Base-by-base conservation (phyloP, 108 stramenopile genomes). In the Hondaea fermentalgiana region DNA sequence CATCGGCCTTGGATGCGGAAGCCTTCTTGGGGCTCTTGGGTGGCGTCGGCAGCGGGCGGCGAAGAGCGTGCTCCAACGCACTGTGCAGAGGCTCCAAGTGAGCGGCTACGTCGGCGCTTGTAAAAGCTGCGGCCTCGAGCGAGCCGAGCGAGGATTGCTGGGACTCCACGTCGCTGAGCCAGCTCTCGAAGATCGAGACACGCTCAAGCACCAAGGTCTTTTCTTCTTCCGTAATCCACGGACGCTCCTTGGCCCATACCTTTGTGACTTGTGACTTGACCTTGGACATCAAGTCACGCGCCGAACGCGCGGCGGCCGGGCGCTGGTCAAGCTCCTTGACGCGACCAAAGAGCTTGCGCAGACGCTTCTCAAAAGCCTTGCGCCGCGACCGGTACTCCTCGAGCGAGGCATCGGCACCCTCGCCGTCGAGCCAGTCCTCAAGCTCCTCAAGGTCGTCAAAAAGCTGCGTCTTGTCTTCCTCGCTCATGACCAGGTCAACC, bases 391-490 rank as follows among this genome's bases (percentile, higher is more conserved):
- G 72, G 92, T 96, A 97, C 10, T 96, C 96, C 4, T 89, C 88
- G 59, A 97, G 91, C 88, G 96, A 97, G 72, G 97, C 97, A 89
- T 91, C 93, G 92, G 94, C 95, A 57, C 89, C 89, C 1, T 97
- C 98, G 28, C 98, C 98, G 72, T 97, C 98, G 89, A 99, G 93
- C 99, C 99, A 99, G 8, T 98, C 98, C 91, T 97, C 97, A 14
- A 95, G 94, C 60, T 93, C 96, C 44, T 94, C 90, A 23, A 96
- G 94, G 59, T 94, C 72, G 57, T 95, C 92, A 23, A 89, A 87
- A 72, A 97, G 89, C 53, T 95, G 96, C 87, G 96, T 96, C 35
- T 97, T 95, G 90, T 98, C 98, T 87, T 97, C 97, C 53, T 98
- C 97, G 12, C 97, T 97, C 8, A 97, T 95, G 21, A 99, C 96